Base-by-base conservation (phyloP, 768 basidiomycete genomes). In the Clavulina sp. region DNA sequence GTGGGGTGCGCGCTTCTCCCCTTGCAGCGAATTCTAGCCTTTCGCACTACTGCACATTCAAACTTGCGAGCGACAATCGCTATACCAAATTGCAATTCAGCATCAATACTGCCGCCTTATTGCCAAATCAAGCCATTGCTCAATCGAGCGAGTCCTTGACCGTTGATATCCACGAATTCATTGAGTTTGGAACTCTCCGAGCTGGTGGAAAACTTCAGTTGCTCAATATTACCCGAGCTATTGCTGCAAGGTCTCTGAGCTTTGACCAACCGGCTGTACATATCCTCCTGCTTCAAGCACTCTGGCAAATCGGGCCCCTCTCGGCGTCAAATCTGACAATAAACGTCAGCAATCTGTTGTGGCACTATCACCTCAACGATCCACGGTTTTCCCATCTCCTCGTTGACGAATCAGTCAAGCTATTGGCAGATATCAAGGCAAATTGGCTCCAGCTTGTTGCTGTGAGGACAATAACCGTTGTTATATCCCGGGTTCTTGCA, bases 151-250 rank as follows among this genome's bases (percentile, higher is more conserved):
- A 62, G 5, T 75, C 68, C 3, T 43, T 48, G 21, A 61, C 68
- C 4, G 59, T 77, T 23, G 65, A 55, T 5, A 54, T 72, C 1
- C 72, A 77, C 28, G 74, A 77, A 50, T 70, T 63, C 31, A 60
- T 68, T 9, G 64, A 69, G 0, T 77, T 73, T 48, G 68, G 66
- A 7, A 61, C 64, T 47, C 54, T 77, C 32, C 71, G 76, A 4
- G 65, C 69, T 33, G 74, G 75, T 0, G 52, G 62, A 0, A 59
- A 52, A 2, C 55, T 77, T 0, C 74, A 76, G 47, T 75, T 73
- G 74, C 59, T 68, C 34, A 76, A 76, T 52, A 68, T 77, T 34
- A 52, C 66, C 9, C 66, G 69, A n/a, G 72, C 72, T 54, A 55
- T 77, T n/a, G 63, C 64, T 4, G 63, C 63, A 4, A 62, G 65